Percentiles rank a stretch among this genome's conserved stretches.
These are phyloP conservation scores for Calocybe indica DNA, from an alignment of 768 basidiomycete species.

Conservation along the genomic window DNA sequence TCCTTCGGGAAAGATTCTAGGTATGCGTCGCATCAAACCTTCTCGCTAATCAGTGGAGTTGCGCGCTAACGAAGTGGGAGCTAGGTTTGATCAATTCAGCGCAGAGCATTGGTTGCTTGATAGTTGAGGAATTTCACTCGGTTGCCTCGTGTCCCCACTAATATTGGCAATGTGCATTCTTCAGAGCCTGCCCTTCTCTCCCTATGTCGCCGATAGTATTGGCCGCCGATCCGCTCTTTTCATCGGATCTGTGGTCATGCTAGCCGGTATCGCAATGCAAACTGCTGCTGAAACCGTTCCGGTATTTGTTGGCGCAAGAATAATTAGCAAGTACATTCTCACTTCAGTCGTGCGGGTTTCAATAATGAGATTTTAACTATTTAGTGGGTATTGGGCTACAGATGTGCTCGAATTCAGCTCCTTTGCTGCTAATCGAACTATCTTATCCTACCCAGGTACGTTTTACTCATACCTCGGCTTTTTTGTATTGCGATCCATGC, in stretches of 20 bases:
- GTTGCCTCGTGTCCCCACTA: not conserved
- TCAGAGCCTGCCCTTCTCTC: slow-evolving; percentile 57
- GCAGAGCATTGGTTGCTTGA: slow-evolving; percentile 52
- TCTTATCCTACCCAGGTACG: slow-evolving; percentile 66
- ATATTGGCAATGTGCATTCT: not conserved
- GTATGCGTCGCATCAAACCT: slow-evolving; percentile 18
- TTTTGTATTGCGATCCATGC: not conserved
- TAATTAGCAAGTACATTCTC: slow-evolving; percentile 34
- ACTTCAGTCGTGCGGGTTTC: slow-evolving; percentile 1
- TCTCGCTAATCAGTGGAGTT: no score
- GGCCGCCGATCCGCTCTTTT: slow-evolving; percentile 60
- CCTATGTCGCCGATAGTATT: slow-evolving; percentile 51
- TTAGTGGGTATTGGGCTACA: slow-evolving; percentile 60
- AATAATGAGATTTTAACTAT: not conserved
- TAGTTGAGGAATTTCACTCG: slow-evolving; percentile 23
- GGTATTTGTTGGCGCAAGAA: slow-evolving; percentile 53
- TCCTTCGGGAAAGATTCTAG: slow-evolving; percentile 47
- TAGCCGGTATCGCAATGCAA: slow-evolving; percentile 57
- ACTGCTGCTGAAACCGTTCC: slow-evolving; percentile 36
- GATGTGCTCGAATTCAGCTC: slow-evolving; percentile 57
- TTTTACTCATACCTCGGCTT: not conserved
- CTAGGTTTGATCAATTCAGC: slow-evolving; percentile 61
- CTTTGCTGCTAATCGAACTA: slow-evolving; percentile 58
- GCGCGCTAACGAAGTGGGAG: no score
- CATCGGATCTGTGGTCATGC: slow-evolving; percentile 56